Evolutionary conservation across 106 monocot genomes (phyloP).

Genomic region (Acorus gramineus): DNA sequence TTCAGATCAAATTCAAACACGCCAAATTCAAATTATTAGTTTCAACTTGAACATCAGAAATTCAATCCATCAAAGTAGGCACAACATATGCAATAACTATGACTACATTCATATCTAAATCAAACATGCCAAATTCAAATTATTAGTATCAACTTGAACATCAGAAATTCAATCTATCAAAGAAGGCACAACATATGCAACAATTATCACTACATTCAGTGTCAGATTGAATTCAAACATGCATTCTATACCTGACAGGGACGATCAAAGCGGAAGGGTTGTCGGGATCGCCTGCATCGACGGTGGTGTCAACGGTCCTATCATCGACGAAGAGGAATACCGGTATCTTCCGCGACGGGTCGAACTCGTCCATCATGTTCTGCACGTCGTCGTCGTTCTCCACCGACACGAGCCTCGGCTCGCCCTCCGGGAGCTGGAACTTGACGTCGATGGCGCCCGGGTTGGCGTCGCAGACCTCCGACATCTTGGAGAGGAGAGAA

Average conservation of each 20-base stretch:
- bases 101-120: too few species aligned
- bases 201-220: too few species aligned
- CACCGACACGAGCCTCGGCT: slow-evolving; percentile 28
- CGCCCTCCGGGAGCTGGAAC: slow-evolving; percentile 37
- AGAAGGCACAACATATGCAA: too few species aligned
- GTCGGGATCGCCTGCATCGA: neutral
- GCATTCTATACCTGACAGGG: slow-evolving; percentile 11
- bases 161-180: too few species aligned
- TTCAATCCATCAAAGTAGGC: too few species aligned
- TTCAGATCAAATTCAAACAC: too few species aligned
- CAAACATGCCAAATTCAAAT: too few species aligned
- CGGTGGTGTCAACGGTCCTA: neutral
- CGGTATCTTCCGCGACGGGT: slow-evolving; percentile 23
- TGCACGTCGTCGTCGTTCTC: slow-evolving; percentile 36
- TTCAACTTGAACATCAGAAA: too few species aligned
- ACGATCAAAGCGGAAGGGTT: neutral
- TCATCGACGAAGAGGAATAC: slow-evolving; percentile 35
- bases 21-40: too few species aligned
- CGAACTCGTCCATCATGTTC: slow-evolving; percentile 58
- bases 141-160: too few species aligned
- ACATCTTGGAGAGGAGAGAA: slow-evolving; percentile 35
- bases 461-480: slow-evolving; percentile 31
- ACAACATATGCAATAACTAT: too few species aligned
- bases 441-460: slow-evolving; percentile 23
- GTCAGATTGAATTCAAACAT: too few species aligned